Evolutionary conservation across 2,329 filamentous ascomycete species (phyloP).

Genomic region (Davidsoniella eucalypti): DNA sequence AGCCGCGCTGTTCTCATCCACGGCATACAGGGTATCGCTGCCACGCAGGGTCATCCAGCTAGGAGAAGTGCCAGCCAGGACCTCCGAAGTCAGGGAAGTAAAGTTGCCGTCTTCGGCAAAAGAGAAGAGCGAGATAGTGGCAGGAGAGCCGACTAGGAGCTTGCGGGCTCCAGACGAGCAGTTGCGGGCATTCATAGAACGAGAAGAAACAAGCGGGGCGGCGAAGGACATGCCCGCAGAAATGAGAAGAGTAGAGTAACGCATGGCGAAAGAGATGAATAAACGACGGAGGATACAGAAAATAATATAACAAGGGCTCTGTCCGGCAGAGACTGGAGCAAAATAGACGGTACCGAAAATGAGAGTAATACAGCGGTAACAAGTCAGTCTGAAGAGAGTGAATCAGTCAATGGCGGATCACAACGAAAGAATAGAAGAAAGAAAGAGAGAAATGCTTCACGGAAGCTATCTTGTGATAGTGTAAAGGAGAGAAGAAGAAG

Average conservation of each 20-base stretch:
- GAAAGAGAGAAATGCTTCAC: too few species aligned
- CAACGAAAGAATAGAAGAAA: too few species aligned
- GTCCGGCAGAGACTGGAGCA: too few species aligned
- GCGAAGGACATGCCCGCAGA: background rate
- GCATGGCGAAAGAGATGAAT: constrained; percentile 2
- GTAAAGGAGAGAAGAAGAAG: too few species aligned
- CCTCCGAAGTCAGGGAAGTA: constrained; percentile 22
- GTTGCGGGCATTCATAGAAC: background rate
- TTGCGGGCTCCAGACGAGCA: constrained; percentile 14
- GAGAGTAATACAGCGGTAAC: too few species aligned
- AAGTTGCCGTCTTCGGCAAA: constrained; percentile 18
- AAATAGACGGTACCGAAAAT: too few species aligned
- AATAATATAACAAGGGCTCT: too few species aligned
- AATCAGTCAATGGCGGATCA: too few species aligned
- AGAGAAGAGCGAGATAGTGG: constrained; percentile 26
- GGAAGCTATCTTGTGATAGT: too few species aligned
- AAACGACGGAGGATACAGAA: too few species aligned
- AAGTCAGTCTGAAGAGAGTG: too few species aligned
- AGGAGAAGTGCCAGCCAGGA: constrained; percentile 19
- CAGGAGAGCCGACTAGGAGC: constrained; percentile 26
- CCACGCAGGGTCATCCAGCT: constrained; percentile 30
- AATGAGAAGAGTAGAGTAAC: constrained; percentile 1
- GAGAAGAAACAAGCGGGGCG: background rate
- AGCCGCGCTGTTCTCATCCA: constrained; percentile 28
- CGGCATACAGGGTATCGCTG: constrained; percentile 27